Evolutionary conservation across 164 flowering plant genomes (phyloP), one percentile per base, ranked within the genome.

Genomic region (Cinnamomum micranthum): DNA sequence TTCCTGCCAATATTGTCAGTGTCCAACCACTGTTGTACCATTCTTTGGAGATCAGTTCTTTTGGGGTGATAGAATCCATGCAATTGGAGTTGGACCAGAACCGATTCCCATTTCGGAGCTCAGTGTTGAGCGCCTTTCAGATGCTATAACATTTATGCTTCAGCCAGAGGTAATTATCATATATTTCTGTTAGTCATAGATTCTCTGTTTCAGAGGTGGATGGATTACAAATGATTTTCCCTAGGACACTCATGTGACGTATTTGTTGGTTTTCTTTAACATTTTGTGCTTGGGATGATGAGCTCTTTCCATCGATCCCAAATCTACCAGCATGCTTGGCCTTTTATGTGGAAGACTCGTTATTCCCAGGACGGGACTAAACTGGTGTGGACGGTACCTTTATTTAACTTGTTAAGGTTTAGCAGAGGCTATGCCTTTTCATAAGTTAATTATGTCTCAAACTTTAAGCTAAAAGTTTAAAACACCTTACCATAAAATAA

Each of bases 1-100:
- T 41, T 35, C 23, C 59, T 52, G 35, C 41, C 5, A 67, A 41
- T 75, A 27, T 55, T 82, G 10, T 27, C 91, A 92, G 99, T 91
- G 97, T 78, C 99, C 99, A 70, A 93, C 99, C 60, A 86, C 95
- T 20, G 86, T 93, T 55, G 92, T 95, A 41, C 99, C 99, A n/a
- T 95, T 93, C 84, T 95, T 93, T 74, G 99, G 99, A 60, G 99
- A 95, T 82, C 98, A 93, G 79, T 90, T 89, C 82, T 93, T 95
- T 81, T 93, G 99, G 97, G 98, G 89, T 60, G 97, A 95, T 51
- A 88, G 95, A 81, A 68, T 93, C 41, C 82, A 91, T 80, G 80
- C 90, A 71, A 85, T 74, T 79, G 95, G 94, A 55, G 79, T 95
- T 20, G 99, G 99, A 31, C 99, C 98, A 23, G 79, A 81, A 74